Evolutionary conservation across 257 asterid genomes (phyloP).

Genomic region (Gardenia jasminoides): DNA sequence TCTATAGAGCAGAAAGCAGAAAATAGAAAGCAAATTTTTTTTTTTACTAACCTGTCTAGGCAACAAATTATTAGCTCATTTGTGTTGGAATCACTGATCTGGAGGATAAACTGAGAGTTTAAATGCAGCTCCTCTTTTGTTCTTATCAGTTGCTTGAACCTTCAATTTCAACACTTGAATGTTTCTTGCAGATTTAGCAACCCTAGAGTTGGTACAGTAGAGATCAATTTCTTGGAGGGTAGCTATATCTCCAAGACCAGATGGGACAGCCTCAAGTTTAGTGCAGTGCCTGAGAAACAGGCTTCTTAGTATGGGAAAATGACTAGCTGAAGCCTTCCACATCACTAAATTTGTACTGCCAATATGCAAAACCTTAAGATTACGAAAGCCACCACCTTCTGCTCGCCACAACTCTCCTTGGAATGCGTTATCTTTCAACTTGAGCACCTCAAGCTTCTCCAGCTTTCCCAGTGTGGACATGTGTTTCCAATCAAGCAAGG

Average conservation of each 20-base stretch:
- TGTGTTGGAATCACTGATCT: constrained; percentile 7
- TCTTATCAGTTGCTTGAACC: constrained; percentile 1
- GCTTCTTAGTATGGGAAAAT: constrained; percentile 17
- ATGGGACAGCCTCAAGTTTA: constrained; percentile 18
- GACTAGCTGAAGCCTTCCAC: constrained; percentile 20
- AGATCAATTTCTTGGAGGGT: constrained; percentile 3
- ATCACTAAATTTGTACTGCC: constrained; percentile 9
- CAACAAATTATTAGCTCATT: not conserved
- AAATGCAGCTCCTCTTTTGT: constrained; percentile 7
- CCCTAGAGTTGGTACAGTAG: too few relatives aligned
- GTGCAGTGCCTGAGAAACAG: constrained; percentile 20
- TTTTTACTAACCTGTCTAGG: constrained; percentile 7
- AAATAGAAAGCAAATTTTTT: not conserved
- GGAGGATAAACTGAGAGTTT: constrained; percentile 28
- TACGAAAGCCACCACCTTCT: constrained; percentile 16
- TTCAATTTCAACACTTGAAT: constrained; percentile 1
- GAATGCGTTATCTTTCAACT: constrained; percentile 34
- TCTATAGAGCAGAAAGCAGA: too few relatives aligned
- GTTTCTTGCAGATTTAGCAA: not conserved
- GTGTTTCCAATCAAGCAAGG: constrained; percentile 25
- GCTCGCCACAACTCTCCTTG: constrained; percentile 23
- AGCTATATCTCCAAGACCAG: constrained; percentile 8
- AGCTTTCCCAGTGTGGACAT: constrained; percentile 26
- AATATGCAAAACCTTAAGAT: constrained; percentile 17
- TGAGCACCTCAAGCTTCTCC: constrained; percentile 25